phyloP scores from a whole-genome alignment of 805 yeast species.

The Ogataea minuta region DNA sequence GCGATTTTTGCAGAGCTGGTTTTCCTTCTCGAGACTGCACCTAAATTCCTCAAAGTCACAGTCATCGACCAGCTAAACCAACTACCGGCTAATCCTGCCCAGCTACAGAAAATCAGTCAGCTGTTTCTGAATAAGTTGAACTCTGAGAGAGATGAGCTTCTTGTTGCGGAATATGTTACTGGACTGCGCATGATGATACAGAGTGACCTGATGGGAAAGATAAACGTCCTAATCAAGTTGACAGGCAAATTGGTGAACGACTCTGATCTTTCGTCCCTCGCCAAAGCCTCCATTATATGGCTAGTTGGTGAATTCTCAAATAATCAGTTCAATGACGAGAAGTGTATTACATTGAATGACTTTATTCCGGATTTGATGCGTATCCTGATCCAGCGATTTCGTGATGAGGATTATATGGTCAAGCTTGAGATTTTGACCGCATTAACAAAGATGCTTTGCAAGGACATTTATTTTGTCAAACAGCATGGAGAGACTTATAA shows the following conservation, averaged over 20 bases:
- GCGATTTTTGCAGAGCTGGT: conserved; percentile 60
- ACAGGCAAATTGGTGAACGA: conserved; percentile 27
- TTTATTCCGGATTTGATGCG: conserved; percentile 79
- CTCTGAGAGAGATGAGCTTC: conserved; percentile 24
- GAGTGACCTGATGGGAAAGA: conserved; percentile 50
- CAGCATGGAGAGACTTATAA: conserved; percentile 30
- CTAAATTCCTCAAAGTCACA: conserved; percentile 33
- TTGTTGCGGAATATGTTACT: conserved; percentile 65
- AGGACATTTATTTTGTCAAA: conserved; percentile 45
- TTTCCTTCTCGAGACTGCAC: conserved; percentile 41
- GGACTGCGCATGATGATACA: conserved; percentile 74
- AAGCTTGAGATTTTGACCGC: conserved; percentile 69
- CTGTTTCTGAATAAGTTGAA: conserved; percentile 55
- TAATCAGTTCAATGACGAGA: conserved; percentile 13
- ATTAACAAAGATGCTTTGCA: conserved; percentile 69
- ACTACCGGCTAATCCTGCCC: conserved; percentile 31
- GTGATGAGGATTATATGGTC: conserved; percentile 53
- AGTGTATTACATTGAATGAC: conserved; percentile 23
- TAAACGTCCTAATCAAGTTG: conserved; percentile 54
- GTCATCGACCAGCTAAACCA: conserved; percentile 56
- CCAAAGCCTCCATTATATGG: conserved; percentile 88
- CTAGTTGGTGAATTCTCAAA: conserved; percentile 76
- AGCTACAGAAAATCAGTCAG: conserved; percentile 53
- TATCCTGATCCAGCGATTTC: conserved; percentile 49
- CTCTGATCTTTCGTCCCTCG: conserved; percentile 32